Evolutionary conservation across 1,284 basidiomycete genomes (phyloP).

Genomic region (Tilletia caries): DNA sequence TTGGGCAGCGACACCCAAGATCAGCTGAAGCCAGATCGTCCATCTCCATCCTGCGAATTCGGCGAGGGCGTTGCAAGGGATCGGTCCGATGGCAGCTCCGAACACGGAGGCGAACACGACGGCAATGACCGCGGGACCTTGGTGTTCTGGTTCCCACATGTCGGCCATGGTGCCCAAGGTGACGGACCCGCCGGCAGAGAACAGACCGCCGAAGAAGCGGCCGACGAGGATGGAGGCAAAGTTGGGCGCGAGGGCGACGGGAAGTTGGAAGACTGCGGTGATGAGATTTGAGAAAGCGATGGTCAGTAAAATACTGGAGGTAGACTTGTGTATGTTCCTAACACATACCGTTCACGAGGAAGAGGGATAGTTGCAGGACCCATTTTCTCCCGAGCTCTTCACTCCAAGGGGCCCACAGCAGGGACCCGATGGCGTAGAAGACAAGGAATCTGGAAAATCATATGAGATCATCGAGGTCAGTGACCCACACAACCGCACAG

Average conservation of each 20-base stretch:
- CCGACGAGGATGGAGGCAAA: constrained; percentile 49
- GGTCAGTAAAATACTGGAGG: background rate
- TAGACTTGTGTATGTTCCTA: background rate
- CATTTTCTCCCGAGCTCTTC: constrained; percentile 50
- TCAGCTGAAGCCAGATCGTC: constrained; percentile 56
- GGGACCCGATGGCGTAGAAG: constrained; percentile 54
- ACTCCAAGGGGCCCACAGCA: constrained; percentile 53
- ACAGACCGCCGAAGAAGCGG: constrained; percentile 53
- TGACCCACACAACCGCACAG: too few species aligned
- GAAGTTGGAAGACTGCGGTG: constrained; percentile 37
- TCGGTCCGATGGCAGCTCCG: constrained; percentile 48
- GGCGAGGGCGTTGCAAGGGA: constrained; percentile 45
- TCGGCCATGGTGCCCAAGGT: constrained; percentile 57
- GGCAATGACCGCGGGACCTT: constrained; percentile 51
- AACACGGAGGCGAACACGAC: constrained; percentile 52
- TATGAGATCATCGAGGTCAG: background rate
- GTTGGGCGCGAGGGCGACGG: constrained; percentile 49
- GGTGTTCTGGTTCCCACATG: constrained; percentile 50
- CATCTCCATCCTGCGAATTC: constrained; percentile 34
- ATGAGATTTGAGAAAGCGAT: background rate
- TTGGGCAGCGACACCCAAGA: constrained; percentile 55
- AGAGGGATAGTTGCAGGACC: constrained; percentile 46
- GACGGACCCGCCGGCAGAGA: constrained; percentile 55
- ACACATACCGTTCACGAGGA: constrained; percentile 50
- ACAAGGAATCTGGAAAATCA: constrained; percentile 52